phyloP scores from a whole-genome alignment of 768 basidiomycete species.

The Kwoniella shandongensis region DNA sequence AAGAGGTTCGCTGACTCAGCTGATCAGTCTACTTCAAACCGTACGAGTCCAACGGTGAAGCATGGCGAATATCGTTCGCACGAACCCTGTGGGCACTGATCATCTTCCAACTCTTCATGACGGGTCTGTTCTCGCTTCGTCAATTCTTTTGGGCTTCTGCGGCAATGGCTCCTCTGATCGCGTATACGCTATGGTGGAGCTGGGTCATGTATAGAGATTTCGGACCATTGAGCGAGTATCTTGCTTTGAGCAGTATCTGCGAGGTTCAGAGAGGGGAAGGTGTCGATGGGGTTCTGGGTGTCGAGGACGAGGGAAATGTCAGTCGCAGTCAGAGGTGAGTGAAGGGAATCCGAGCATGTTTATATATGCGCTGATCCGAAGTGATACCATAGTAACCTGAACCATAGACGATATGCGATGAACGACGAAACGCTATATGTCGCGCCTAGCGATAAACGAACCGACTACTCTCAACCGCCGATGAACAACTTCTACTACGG shows the following conservation, averaged over 20 bases:
- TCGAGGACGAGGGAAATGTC: slow-evolving; percentile 81
- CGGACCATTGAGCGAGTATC: slow-evolving; percentile 72
- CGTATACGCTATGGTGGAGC: slow-evolving; percentile 73
- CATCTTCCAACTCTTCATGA: slow-evolving; percentile 96
- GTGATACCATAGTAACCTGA: slow-evolving; percentile 64
- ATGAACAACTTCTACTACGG: slow-evolving; percentile 94
- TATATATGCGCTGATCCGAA: not conserved
- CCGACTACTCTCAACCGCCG: slow-evolving; percentile 93
- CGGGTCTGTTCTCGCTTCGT: slow-evolving; percentile 80
- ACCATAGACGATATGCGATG: slow-evolving; percentile 80
- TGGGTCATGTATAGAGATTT: slow-evolving; percentile 72
- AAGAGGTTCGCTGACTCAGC: not conserved
- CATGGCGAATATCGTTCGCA: slow-evolving; percentile 93
- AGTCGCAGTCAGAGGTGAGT: slow-evolving; percentile 81
- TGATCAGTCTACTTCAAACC: slow-evolving; percentile 91
- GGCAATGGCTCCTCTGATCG: slow-evolving; percentile 72
- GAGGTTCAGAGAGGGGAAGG: slow-evolving; percentile 90
- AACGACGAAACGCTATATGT: slow-evolving; percentile 94
- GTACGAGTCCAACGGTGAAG: slow-evolving; percentile 94
- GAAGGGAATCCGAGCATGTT: not conserved
- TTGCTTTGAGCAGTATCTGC: slow-evolving; percentile 69
- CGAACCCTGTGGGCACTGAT: slow-evolving; percentile 89
- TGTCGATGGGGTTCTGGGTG: slow-evolving; percentile 70
- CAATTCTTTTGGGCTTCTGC: slow-evolving; percentile 63
- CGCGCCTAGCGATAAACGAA: slow-evolving; percentile 87